Conservation (phyloP, 495 filamentous ascomycete species). For the Astrothelium subdiscretum region DNA sequence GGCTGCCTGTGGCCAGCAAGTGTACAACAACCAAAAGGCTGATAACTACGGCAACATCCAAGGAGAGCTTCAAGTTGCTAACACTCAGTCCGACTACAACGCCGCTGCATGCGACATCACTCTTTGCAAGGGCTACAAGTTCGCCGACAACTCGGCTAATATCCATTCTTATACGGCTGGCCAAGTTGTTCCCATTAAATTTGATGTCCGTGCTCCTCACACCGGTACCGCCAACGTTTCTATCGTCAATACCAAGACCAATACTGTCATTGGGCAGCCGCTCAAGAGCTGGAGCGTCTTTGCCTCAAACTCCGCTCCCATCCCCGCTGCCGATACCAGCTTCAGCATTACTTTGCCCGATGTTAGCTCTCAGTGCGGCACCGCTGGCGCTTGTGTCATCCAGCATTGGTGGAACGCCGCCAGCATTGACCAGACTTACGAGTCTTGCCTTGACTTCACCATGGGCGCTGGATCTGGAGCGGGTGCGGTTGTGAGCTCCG, state of each 20-base stretch:
- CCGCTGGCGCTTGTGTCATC: conserved; percentile 53
- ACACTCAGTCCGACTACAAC: conserved; percentile 45
- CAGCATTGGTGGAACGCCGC: conserved; percentile 61
- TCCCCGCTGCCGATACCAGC: conserved; percentile 46
- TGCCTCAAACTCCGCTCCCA: conserved; percentile 35
- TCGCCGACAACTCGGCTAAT: conserved; percentile 56
- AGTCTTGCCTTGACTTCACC: conserved; percentile 62
- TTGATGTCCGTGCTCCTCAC: conserved; percentile 53
- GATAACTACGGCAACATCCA: conserved; percentile 62
- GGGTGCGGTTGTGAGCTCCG: conserved; percentile 27
- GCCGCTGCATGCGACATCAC: conserved; percentile 49
- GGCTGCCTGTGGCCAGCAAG: conserved; percentile 50
- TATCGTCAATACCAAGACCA: conserved; percentile 40
- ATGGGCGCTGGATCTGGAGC: conserved; percentile 25
- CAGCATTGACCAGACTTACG: conserved; percentile 58
- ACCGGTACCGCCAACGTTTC: conserved; percentile 57
- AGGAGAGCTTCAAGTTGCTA: conserved; percentile 47
- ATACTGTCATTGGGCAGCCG: conserved; percentile 43
- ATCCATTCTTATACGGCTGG: conserved; percentile 50
- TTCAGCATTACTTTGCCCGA: conserved; percentile 58
- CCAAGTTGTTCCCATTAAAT: conserved; percentile 45
- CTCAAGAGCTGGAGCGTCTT: conserved; percentile 48
- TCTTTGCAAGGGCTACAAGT: conserved; percentile 64
- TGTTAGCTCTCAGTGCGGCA: conserved; percentile 43
- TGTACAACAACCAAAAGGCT: conserved; percentile 45